Percentiles rank a stretch among this genome's conserved stretches.
Evolutionary conservation across 129 eudicot genomes (phyloP).

Genomic region (Mikania micrantha): DNA sequence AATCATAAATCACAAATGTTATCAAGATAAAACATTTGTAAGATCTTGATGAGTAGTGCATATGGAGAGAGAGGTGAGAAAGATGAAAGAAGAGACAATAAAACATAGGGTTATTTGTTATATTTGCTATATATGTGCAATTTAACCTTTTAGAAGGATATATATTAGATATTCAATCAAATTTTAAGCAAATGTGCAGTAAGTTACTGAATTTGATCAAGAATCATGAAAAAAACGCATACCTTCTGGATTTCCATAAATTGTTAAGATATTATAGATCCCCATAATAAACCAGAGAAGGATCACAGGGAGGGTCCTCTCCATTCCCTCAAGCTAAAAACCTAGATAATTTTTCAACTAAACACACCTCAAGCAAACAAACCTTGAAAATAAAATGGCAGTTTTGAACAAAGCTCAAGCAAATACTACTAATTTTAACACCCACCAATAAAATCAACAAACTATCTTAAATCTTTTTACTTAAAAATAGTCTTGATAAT

Average conservation of each 20-base stretch:
- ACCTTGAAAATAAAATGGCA: background rate
- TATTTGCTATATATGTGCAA: background rate
- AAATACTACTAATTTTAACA: background rate
- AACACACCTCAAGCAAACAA: conserved; percentile 6
- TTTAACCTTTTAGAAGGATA: background rate
- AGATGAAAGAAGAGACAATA: background rate
- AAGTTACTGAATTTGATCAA: background rate
- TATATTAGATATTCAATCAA: too few relatives aligned
- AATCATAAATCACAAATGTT: background rate
- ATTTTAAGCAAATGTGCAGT: too few relatives aligned
- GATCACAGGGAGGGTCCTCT: conserved; percentile 25
- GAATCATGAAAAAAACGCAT: conserved; percentile 8
- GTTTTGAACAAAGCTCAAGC: background rate
- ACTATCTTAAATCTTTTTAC: background rate
- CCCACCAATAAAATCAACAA: background rate
- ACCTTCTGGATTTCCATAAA: conserved; percentile 49
- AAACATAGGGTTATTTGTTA: background rate
- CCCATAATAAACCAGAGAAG: conserved; percentile 37
- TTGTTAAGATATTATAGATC: conserved; percentile 16
- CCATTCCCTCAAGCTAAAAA: conserved; percentile 26
- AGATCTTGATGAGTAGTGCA: background rate
- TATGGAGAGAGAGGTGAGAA: background rate
- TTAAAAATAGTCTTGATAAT: background rate
- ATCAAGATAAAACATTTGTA: background rate
- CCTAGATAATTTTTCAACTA: conserved; percentile 19